Conservation (phyloP, 495 filamentous ascomycete genomes). For the Xylaria palmicola region DNA sequence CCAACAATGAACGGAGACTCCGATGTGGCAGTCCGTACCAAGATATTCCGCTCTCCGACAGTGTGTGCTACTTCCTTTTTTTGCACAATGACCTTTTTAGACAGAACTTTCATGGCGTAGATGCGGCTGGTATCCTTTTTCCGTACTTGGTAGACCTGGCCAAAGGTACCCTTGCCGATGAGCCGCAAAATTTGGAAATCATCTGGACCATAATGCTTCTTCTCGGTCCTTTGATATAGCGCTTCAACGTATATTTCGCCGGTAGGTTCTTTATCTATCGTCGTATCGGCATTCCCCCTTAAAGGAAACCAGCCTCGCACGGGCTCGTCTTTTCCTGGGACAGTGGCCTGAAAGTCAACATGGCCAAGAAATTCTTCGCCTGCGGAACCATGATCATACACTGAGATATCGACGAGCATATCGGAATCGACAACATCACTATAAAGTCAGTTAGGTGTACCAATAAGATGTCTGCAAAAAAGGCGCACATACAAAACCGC, state of each 20-base stretch:
- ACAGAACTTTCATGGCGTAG: conserved; percentile 98
- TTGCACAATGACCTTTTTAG: conserved; percentile 99
- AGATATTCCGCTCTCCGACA: conserved; percentile 92
- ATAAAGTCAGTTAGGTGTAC: conserved; percentile 33
- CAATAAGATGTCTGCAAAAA: not conserved
- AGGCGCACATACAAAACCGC: conserved; percentile 79
- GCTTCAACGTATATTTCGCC: conserved; percentile 92
- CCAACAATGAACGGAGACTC: conserved; percentile 98
- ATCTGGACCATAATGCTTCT: conserved; percentile 91
- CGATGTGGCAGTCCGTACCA: conserved; percentile 92
- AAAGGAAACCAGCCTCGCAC: conserved; percentile 86
- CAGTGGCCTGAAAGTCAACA: conserved; percentile 69
- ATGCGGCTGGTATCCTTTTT: conserved; percentile 96
- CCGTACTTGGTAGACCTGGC: conserved; percentile 99
- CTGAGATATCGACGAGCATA: conserved; percentile 87
- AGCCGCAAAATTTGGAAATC: conserved; percentile 95
- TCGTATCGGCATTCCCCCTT: conserved; percentile 58
- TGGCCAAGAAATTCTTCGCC: conserved; percentile 92
- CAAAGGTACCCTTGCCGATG: conserved; percentile 97
- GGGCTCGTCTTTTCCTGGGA: conserved; percentile 62
- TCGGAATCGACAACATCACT: conserved; percentile 95
- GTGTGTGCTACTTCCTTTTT: conserved; percentile 99
- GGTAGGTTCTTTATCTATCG: conserved; percentile 59
- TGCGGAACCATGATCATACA: conserved; percentile 79
- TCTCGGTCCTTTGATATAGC: conserved; percentile 82